Conservation (phyloP, 1,284 basidiomycete species). For the Cutaneotrichosporon daszewskae region DNA sequence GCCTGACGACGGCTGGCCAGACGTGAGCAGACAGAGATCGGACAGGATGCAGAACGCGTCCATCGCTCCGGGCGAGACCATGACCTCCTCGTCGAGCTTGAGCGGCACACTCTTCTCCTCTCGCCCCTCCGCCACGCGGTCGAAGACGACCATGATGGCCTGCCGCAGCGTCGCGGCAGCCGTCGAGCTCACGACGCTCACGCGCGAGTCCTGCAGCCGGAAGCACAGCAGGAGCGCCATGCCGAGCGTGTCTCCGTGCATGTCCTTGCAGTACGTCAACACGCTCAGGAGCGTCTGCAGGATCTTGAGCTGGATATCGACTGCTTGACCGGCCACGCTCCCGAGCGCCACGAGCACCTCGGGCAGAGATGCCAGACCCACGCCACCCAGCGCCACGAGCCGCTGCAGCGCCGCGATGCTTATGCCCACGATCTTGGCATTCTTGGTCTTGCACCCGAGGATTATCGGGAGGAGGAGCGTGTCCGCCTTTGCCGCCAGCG, state of each 20-base stretch:
- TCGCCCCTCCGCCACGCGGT: conserved; percentile 60
- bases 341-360: conserved; percentile 73
- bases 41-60: conserved; percentile 87
- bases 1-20: conserved; percentile 15
- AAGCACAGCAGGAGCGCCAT: conserved; percentile 84
- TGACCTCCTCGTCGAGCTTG: conserved; percentile 28
- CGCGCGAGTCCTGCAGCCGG: conserved; percentile 88
- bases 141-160: conserved; percentile 94
- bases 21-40: conserved; percentile 76
- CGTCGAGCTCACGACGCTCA: conserved; percentile 92
- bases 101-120: conserved; percentile 3
- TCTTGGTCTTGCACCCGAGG: conserved; percentile 88
- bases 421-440: conserved; percentile 88
- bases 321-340: conserved; percentile 82
- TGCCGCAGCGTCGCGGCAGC: conserved; percentile 94
- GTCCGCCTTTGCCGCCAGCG: conserved; percentile 60
- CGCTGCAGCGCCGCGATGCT: conserved; percentile 87
- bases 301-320: conserved; percentile 89
- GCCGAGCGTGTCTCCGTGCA: conserved; percentile 72
- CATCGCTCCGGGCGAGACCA: conserved; percentile 63
- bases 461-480: conserved; percentile 82
- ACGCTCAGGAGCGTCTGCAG: conserved; percentile 84
- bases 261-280: conserved; percentile 74
- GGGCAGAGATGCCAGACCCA: conserved; percentile 61
- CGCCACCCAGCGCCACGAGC: conserved; percentile 77